Conservation (phyloP, 352 stramenopile species). For the Globisporangium ultimum region DNA sequence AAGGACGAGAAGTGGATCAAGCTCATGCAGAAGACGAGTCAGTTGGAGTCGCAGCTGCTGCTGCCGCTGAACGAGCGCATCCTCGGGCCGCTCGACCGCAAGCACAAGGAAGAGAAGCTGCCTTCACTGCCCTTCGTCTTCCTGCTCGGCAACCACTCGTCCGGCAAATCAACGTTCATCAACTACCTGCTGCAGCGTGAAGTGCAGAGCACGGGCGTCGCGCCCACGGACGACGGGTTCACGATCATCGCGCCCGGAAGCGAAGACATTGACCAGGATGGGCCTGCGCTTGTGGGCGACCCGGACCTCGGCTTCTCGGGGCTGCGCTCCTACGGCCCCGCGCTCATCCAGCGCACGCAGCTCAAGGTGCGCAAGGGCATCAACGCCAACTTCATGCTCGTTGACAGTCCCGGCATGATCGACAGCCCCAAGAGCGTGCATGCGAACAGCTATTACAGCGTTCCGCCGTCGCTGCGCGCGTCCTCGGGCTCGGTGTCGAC, state of each 20-base stretch:
- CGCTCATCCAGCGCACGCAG: constrained; percentile 97
- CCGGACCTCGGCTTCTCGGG: constrained; percentile 97
- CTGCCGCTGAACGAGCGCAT: constrained; percentile 85
- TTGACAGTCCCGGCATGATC: constrained; percentile 99
- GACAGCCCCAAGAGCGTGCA: constrained; percentile 90
- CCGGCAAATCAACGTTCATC: constrained; percentile 98
- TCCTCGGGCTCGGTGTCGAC: constrained; percentile 6
- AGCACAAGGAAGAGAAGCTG: constrained; percentile 88
- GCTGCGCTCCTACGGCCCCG: constrained; percentile 95
- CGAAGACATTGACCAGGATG: constrained; percentile 97
- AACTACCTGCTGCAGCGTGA: constrained; percentile 96
- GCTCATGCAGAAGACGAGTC: constrained; percentile 81
- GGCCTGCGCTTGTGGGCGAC: constrained; percentile 93
- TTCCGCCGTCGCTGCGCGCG: constrained; percentile 25
- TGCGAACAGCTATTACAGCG: constrained; percentile 50
- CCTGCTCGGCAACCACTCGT: constrained; percentile 98
- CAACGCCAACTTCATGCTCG: constrained; percentile 96
- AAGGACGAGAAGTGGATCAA: constrained; percentile 80
- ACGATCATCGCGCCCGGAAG: constrained; percentile 97
- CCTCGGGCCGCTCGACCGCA: constrained; percentile 84
- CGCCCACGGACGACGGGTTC: constrained; percentile 99
- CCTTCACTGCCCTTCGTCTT: constrained; percentile 98
- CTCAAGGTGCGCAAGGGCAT: constrained; percentile 97
- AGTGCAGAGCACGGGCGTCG: constrained; percentile 98
- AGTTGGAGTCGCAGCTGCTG: constrained; percentile 64